Conservation (phyloP, 768 basidiomycete species). For the Pulveroboletus ravenelii region DNA sequence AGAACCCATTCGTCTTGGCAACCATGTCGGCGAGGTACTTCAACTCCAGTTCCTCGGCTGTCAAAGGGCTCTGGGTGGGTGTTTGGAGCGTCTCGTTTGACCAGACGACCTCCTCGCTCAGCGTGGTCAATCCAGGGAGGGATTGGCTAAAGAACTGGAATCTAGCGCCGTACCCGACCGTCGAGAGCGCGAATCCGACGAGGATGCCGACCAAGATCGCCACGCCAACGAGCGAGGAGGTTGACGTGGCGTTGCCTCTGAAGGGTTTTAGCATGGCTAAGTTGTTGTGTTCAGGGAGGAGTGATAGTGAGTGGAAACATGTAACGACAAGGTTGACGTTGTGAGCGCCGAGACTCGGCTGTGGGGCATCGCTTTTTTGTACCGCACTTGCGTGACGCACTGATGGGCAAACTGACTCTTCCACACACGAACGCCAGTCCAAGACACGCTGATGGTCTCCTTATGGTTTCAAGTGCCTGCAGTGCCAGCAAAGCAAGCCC, state of each 20-base stretch:
- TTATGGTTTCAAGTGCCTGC: not conserved
- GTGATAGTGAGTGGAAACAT: not conserved
- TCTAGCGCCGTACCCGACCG: constrained; percentile 11
- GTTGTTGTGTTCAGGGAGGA: not conserved
- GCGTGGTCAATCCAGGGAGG: constrained; percentile 8
- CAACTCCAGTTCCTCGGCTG: constrained; percentile 19
- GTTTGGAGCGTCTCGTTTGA: constrained; percentile 3
- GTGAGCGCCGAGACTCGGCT: not conserved
- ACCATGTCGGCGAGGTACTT: constrained; percentile 34
- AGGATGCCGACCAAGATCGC: constrained; percentile 27
- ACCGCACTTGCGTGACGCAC: not conserved
- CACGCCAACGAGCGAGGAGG: constrained; percentile 12
- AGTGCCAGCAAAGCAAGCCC: not conserved
- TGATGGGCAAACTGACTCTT: too few species aligned
- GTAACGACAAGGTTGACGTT: not conserved
- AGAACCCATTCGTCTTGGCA: constrained; percentile 39
- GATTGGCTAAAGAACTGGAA: constrained; percentile 14
- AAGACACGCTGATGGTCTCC: too few species aligned
- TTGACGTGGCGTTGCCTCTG: not conserved
- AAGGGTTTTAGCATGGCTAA: constrained; percentile 6
- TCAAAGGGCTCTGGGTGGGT: not conserved
- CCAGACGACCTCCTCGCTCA: constrained; percentile 13
- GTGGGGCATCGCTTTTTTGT: constrained; percentile 1
- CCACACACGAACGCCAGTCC: not conserved
- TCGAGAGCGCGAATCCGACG: constrained; percentile 24